Evolutionary conservation across 2,329 filamentous ascomycete species (phyloP).

Genomic region (Fusarium protoensiforme): DNA sequence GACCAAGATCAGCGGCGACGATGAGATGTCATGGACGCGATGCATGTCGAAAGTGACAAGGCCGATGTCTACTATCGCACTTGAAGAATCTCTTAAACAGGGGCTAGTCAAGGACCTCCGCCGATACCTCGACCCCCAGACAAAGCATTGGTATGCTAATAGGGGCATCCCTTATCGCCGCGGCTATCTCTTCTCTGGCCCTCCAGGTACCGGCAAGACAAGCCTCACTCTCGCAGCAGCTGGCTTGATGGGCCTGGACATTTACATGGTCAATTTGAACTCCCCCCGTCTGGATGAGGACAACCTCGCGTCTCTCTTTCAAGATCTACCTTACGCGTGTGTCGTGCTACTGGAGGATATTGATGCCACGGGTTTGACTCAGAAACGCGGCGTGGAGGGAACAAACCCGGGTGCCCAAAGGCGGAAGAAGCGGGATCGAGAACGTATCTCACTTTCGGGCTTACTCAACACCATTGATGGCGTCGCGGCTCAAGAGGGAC

Average conservation of each 20-base stretch:
- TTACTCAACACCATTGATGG: conserved; percentile 76
- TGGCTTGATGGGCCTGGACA: conserved; percentile 22
- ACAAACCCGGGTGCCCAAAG: neutral
- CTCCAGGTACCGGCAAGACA: conserved; percentile 34
- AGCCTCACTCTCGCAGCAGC: conserved; percentile 29
- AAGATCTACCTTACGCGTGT: neutral
- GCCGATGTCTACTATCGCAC: conserved; percentile 30
- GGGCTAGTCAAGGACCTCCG: conserved; percentile 21
- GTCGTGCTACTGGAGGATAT: conserved; percentile 30
- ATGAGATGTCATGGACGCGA: conserved; percentile 16
- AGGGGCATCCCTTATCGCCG: conserved; percentile 34
- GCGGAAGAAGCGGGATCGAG: neutral
- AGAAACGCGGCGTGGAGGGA: conserved; percentile 3
- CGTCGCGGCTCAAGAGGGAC: conserved; percentile 73
- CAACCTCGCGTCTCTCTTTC: conserved; percentile 14
- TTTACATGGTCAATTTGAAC: conserved; percentile 30
- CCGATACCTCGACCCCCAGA: conserved; percentile 28
- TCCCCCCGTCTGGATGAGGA: conserved; percentile 19
- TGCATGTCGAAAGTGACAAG: conserved; percentile 30
- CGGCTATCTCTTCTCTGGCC: conserved; percentile 33
- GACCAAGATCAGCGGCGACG: neutral
- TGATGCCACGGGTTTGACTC: conserved; percentile 12
- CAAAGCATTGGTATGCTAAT: conserved; percentile 28
- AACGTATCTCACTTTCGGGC: conserved; percentile 61
- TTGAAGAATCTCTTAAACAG: conserved; percentile 24